These are phyloP conservation scores for Calonectria leucothoes DNA, from an alignment of 2,329 filamentous ascomycete genomes.

Conservation along the genomic window DNA sequence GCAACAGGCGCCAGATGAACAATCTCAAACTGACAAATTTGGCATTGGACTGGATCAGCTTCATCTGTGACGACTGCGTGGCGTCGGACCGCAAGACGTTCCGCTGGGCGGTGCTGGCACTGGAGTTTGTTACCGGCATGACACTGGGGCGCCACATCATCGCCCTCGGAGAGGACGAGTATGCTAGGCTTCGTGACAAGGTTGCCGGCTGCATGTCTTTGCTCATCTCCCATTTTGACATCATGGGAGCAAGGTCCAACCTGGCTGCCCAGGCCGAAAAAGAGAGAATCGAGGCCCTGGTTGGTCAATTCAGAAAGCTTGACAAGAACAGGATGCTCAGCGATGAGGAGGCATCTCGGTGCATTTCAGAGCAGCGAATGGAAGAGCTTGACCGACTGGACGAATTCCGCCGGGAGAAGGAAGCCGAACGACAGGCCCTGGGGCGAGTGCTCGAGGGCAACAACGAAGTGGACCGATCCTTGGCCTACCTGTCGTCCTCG, in stretches of 20 bases:
- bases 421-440: conserved; percentile 86
- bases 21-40: conserved; percentile 94
- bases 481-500: conserved; percentile 93
- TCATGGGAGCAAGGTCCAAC: conserved; percentile 95
- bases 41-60: conserved; percentile 96
- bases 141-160: conserved; percentile 93
- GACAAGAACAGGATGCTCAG: conserved; percentile 80
- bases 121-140: conserved; percentile 98
- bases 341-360: conserved; percentile 85
- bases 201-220: conserved; percentile 98
- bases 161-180: conserved; percentile 90
- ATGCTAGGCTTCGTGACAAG: conserved; percentile 83
- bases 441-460: conserved; percentile 93
- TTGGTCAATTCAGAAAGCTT: conserved; percentile 79
- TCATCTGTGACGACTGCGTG: conserved; percentile 96
- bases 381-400: conserved; percentile 82
- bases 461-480: conserved; percentile 94
- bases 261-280: conserved; percentile 95
- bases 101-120: conserved; percentile 93
- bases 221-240: conserved; percentile 97
- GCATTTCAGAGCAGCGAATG: conserved; percentile 81
- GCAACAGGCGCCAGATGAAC: conserved; percentile 95
- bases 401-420: conserved; percentile 79
- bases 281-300: conserved; percentile 83
- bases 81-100: conserved; percentile 96